Percentiles rank a stretch among this genome's conserved stretches.
Evolutionary conservation across 352 stramenopile genomes (phyloP).

Genomic region (Globisporangium splendens): DNA sequence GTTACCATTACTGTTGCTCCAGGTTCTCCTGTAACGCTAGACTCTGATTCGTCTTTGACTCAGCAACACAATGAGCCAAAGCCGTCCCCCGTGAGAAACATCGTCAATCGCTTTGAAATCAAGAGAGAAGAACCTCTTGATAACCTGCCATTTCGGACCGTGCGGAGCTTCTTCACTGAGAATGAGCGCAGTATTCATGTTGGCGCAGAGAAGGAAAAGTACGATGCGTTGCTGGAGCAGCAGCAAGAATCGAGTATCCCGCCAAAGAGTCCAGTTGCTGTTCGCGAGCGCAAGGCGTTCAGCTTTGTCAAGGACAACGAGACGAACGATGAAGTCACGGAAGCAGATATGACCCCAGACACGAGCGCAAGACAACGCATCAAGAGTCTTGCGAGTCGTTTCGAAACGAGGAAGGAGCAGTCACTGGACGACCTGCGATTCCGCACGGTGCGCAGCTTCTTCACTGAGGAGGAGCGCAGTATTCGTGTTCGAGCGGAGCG

Average conservation of each 20-base stretch:
- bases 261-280: slow-evolving; percentile 2
- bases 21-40: too few relatives aligned
- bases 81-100: slow-evolving; percentile 29
- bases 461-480: slow-evolving; percentile 39
- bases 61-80: too few relatives aligned
- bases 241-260: slow-evolving; percentile 24
- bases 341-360: neutral
- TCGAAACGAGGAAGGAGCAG: slow-evolving; percentile 52
- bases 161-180: slow-evolving; percentile 47
- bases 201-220: slow-evolving; percentile 50
- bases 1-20: too few relatives aligned
- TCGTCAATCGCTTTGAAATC: slow-evolving; percentile 40
- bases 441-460: slow-evolving; percentile 51
- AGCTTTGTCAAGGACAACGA: too few relatives aligned
- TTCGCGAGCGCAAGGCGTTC: too few relatives aligned
- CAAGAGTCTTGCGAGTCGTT: slow-evolving; percentile 17
- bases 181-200: slow-evolving; percentile 46
- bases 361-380: neutral
- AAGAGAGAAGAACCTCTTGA: slow-evolving; percentile 49
- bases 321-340: neutral
- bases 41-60: too few relatives aligned
- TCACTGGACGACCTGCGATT: slow-evolving; percentile 47
- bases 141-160: slow-evolving; percentile 45
- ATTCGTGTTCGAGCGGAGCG: slow-evolving; percentile 47
- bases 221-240: slow-evolving; percentile 45